Evolutionary conservation across 306 rosid species (phyloP), one percentile per base, ranked within the genome.

Genomic region (Medicago lupulina): DNA sequence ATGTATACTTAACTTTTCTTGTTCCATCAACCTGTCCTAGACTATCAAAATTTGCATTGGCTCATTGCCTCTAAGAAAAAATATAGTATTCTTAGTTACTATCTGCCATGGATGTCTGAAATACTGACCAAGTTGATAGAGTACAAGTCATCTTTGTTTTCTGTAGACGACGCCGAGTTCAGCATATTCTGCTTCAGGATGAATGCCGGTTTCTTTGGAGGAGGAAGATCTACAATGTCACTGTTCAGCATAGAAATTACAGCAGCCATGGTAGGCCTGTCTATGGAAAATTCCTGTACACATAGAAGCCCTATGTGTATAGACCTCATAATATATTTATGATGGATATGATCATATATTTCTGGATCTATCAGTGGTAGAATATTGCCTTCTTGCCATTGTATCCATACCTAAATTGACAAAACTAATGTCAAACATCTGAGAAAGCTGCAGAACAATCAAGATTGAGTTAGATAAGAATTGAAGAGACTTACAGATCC

Each of bases 391-490:
- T 57, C 28, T 0, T 9, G 77, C 85, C 87, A 81, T 14, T 61
- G 50, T 47, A 38, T 77, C 87, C 87, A 84, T 3, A 72, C 82
- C 82, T 80, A 15, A 6, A 38, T 51, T 15, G 57, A 44, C 16
- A 28, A 61, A 44, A 15, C 1, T 53, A 53, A 53, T 8, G 8
- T 38, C 17, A 36, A 7, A 16, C 36, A 53, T 54, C 38, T 71
- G 47, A 39, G 39, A 40, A 21, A 13, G 13, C 0, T 36, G 28
- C 0, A 18, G 5, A 38, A 2, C 18, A n/a, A 7, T 8, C 17
- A 34, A 11, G 6, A 9, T 8, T 19, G 36, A 9, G n/a, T 46
- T 14, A 14, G 18, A 1, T n/a, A 25, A 9, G 31, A 69, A 50
- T 78, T 78, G 13, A 61, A 67, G 28, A n/a, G 13, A 11, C 81